A percentile compares a stretch with the other conserved stretches of the same genome.
These are phyloP conservation scores for Plasmodium ovale DNA, from an alignment of 169 alveolate species.

Conservation along the genomic window DNA sequence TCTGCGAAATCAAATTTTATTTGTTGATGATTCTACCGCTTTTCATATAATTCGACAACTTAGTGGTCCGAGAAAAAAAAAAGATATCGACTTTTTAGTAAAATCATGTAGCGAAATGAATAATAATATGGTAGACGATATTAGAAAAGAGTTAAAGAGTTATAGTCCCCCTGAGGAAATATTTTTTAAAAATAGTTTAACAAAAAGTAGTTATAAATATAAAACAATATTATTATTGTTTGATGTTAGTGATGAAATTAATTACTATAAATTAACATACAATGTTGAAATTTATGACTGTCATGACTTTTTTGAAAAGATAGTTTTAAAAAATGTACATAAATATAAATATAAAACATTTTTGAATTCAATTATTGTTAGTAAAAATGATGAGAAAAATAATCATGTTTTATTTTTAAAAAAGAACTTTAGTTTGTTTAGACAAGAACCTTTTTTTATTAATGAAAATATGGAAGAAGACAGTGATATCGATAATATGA, in stretches of 20 bases:
- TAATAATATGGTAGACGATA: slow-evolving; percentile 40
- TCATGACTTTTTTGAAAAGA: slow-evolving; percentile 57
- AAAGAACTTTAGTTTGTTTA: slow-evolving; percentile 26
- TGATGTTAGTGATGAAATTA: slow-evolving; percentile 16
- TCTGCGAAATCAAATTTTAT: slow-evolving; percentile 80
- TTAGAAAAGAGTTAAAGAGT: slow-evolving; percentile 72
- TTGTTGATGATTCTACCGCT: slow-evolving; percentile 80
- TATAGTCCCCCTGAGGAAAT: slow-evolving; percentile 78
- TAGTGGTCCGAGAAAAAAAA: slow-evolving; percentile 82
- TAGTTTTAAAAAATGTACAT: slow-evolving; percentile 41
- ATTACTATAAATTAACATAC: slow-evolving; percentile 21
- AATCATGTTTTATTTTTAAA: slow-evolving; percentile 1
- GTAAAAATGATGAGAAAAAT: neutral
- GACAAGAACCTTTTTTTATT: slow-evolving; percentile 43
- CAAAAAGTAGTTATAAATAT: neutral
- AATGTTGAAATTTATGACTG: slow-evolving; percentile 20
- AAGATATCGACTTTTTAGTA: slow-evolving; percentile 75
- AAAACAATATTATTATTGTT: slow-evolving; percentile 37
- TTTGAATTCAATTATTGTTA: slow-evolving; percentile 65
- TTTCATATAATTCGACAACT: slow-evolving; percentile 79
- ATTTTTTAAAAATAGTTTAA: slow-evolving; percentile 28
- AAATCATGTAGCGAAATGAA: slow-evolving; percentile 32
- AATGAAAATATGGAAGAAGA: slow-evolving; percentile 41
- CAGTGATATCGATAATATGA: slow-evolving; percentile 9
- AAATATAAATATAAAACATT: slow-evolving; percentile 35